Percentiles rank a stretch among this genome's conserved stretches.
Evolutionary conservation across 352 stramenopile species (phyloP).

Genomic region (Phytophthora melonis): DNA sequence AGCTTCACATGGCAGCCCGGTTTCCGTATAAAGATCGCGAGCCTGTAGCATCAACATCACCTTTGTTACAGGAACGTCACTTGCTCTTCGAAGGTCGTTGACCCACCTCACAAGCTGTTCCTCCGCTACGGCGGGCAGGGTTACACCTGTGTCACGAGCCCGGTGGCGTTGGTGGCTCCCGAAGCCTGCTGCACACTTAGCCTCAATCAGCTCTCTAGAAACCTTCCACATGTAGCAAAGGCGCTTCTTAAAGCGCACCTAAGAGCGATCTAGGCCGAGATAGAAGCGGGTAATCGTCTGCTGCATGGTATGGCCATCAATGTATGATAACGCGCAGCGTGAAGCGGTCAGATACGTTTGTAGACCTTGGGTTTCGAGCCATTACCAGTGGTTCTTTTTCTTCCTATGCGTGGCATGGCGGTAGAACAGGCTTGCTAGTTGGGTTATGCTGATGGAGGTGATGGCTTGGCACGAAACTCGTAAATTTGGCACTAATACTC

Average conservation of each 20-base stretch:
- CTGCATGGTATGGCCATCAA: neutral
- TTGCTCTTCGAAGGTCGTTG: too few relatives aligned
- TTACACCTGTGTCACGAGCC: too few relatives aligned
- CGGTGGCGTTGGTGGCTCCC: neutral
- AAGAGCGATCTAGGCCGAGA: neutral
- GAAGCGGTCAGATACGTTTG: neutral
- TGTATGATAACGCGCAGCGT: too few relatives aligned
- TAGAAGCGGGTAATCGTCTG: neutral
- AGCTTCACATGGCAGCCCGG: too few relatives aligned
- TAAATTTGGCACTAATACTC: neutral
- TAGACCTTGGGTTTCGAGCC: neutral
- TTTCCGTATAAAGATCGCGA: too few relatives aligned
- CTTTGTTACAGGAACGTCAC: too few relatives aligned
- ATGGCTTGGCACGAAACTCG: neutral
- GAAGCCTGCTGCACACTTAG: neutral
- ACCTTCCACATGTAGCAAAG: neutral
- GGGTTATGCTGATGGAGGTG: too few relatives aligned
- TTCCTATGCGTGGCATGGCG: too few relatives aligned
- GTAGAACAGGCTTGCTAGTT: neutral
- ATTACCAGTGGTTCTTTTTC: neutral
- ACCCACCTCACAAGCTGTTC: neutral
- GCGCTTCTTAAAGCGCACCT: neutral
- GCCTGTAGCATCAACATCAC: too few relatives aligned
- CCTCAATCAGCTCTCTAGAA: neutral
- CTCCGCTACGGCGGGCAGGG: neutral